phyloP scores from a whole-genome alignment of 2,329 filamentous ascomycete species.

The Rutstroemia sydowiana region DNA sequence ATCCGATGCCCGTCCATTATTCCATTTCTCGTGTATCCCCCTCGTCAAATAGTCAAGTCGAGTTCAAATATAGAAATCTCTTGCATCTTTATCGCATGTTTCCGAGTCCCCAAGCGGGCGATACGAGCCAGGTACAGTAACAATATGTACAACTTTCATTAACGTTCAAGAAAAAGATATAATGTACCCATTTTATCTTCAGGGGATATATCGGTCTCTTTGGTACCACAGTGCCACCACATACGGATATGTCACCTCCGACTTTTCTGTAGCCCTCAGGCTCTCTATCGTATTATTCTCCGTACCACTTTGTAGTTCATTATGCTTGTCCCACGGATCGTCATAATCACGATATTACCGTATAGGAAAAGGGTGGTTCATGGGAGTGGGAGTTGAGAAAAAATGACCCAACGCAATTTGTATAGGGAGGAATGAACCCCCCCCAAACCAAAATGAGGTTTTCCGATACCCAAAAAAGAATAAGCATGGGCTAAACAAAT shows the following conservation, averaged over 20 bases:
- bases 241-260: too few species aligned
- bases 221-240: too few species aligned
- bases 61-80: constrained; percentile 4
- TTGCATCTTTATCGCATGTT: background rate
- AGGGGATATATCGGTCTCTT: too few species aligned
- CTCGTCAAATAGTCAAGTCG: background rate
- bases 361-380: constrained; percentile 5
- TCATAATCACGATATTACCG: background rate
- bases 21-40: background rate
- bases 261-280: too few species aligned
- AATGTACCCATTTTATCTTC: background rate
- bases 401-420: constrained; percentile 3
- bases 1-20: background rate
- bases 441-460: background rate
- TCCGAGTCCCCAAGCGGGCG: constrained; percentile 6
- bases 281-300: background rate
- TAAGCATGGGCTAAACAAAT: background rate
- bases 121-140: background rate
- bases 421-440: constrained; percentile 3
- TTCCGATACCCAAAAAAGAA: background rate
- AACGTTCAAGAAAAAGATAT: background rate
- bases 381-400: background rate
- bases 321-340: background rate
- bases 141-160: too few species aligned
- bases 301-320: too few species aligned